Percentiles rank a stretch among this genome's conserved stretches.
These are phyloP conservation scores for Coemansia sp. DNA, from an alignment of 192 early-diverging fungal species.

Conservation along the genomic window DNA sequence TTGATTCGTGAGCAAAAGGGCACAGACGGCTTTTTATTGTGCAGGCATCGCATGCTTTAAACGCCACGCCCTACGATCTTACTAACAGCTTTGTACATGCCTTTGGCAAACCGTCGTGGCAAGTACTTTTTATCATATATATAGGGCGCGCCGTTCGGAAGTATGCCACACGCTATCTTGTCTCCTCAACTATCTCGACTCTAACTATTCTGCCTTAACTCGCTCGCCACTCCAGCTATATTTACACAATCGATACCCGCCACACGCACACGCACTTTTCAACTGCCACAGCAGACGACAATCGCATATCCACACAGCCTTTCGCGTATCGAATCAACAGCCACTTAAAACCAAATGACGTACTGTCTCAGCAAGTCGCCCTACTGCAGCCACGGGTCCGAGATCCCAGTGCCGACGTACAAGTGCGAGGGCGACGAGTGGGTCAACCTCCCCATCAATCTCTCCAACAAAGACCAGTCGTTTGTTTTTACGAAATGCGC, in stretches of 20 bases:
- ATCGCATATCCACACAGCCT: not conserved
- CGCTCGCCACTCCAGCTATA: not conserved
- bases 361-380: slow-evolving; percentile 55
- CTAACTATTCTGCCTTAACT: slow-evolving; percentile 3
- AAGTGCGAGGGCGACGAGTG: slow-evolving; percentile 54
- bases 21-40: not conserved
- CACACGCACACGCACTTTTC: not conserved
- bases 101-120: not conserved
- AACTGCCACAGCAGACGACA: not conserved
- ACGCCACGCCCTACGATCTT: not conserved
- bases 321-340: not conserved
- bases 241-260: not conserved
- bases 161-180: not conserved
- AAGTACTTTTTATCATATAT: slow-evolving; percentile 2
- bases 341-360: slow-evolving; percentile 20
- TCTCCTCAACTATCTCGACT: slow-evolving; percentile 1
- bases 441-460: slow-evolving; percentile 55
- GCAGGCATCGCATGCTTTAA: not conserved
- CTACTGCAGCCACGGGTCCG: slow-evolving; percentile 39
- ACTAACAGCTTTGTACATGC: slow-evolving; percentile 4
- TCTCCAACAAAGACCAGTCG: slow-evolving; percentile 51
- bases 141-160: slow-evolving; percentile 9
- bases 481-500: slow-evolving; percentile 50
- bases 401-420: slow-evolving; percentile 52
- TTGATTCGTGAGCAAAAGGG: slow-evolving; percentile 6